Evolutionary conservation across 441 rosid genomes (phyloP).

Genomic region (Mallotus repandus): DNA sequence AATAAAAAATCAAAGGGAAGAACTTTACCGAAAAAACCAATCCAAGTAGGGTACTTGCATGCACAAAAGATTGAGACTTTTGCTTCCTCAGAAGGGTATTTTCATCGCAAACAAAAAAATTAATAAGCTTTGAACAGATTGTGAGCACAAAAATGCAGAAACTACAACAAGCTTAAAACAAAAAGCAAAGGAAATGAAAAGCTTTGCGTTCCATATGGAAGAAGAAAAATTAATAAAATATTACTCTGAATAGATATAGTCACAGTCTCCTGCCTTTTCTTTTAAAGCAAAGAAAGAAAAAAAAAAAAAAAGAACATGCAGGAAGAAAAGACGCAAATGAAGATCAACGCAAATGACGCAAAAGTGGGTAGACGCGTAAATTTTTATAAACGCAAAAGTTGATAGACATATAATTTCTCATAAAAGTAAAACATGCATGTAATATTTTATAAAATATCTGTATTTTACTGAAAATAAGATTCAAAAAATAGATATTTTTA

Average conservation of each 20-base stretch:
- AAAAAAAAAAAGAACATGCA: too few species aligned
- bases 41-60: constrained; percentile 20
- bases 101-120: constrained; percentile 5
- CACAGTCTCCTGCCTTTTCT: neutral
- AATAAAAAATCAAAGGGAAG: neutral
- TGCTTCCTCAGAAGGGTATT: neutral
- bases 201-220: constrained; percentile 8
- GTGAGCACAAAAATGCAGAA: constrained; percentile 13
- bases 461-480: too few species aligned
- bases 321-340: too few species aligned
- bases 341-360: too few species aligned
- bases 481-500: too few species aligned
- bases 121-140: neutral
- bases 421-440: too few species aligned
- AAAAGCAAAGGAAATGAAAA: neutral
- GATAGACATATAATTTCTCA: too few species aligned
- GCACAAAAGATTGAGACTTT: constrained; percentile 12
- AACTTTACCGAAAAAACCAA: neutral
- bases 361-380: too few species aligned
- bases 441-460: too few species aligned
- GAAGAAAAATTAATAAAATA: constrained; percentile 21
- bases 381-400: too few species aligned
- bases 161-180: neutral
- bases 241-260: neutral
- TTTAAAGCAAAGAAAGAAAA: neutral